Base-by-base conservation (phyloP, 2,329 filamentous ascomycete species). In the Xylariaceae sp. region DNA sequence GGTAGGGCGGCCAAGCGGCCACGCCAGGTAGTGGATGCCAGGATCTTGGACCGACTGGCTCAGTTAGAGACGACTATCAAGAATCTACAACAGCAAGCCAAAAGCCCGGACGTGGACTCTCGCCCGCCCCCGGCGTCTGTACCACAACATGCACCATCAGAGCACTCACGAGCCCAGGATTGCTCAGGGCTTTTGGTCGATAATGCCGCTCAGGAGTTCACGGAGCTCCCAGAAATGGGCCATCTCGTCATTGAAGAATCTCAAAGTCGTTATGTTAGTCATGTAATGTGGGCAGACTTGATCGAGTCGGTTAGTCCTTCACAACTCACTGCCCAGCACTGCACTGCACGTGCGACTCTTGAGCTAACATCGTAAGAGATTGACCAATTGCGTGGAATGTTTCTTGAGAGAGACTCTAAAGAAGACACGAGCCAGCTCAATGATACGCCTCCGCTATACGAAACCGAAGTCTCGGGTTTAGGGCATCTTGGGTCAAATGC, bases 261-360 rank as follows among this genome's bases (percentile, higher is more conserved):
- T 15, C 60, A 63, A 7, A 66, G 62, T 37, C 62, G 60, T 10
- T 66, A 66, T 53, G 60, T 66, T 11, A 61, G 63, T 44, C 71
- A 70, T 63, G 53, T 65, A 30, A 63, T 66, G 49, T 72, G 69
- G 69, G 65, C 67, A 45, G 67, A 66, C 51, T 49, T 73, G 60
- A 71, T 67, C 42, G 66, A 71, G 50, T 66, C 70, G 61, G 71
- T 72, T 61, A 62, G 66, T 55, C 6, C 18, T 47, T 37, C 35
- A 17, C 48, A 1, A 6, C 47, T n/a, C n/a, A 44, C 18, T 23
- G 35, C 11, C 3, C 10, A 37, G n/a, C 30, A 53, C 23, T 30
- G 23, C 23, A 5, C 23, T 30, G 23, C 23, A 7, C 35, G 10
- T n/a, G 10, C 35, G 37, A 30, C 35, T 37, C 34, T 39, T 15